Conservation (phyloP, 176 grass and related monocot genomes). For the Elaeis guineensis region DNA sequence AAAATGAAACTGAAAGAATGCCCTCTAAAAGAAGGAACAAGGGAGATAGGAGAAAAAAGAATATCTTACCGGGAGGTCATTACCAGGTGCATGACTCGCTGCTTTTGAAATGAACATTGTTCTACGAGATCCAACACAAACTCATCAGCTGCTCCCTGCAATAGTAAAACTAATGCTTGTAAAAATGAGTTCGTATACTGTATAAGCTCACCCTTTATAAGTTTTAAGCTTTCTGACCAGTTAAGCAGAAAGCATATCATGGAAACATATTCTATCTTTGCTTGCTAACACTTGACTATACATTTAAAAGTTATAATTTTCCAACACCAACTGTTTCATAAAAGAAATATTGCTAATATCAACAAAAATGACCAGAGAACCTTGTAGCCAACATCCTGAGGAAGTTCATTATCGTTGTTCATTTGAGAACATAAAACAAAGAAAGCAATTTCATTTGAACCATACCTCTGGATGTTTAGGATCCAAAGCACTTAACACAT, state of each 20-base stretch:
- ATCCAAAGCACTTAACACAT: slow-evolving; percentile 85
- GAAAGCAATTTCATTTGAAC: slow-evolving; percentile 4
- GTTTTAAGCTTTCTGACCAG: too few species aligned
- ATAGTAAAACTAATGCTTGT: neutral
- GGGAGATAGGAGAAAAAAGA: neutral
- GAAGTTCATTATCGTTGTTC: too few species aligned
- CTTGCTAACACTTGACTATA: too few species aligned
- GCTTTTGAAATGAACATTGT: slow-evolving; percentile 96
- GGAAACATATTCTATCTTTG: too few species aligned
- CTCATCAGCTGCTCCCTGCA: slow-evolving; percentile 77
- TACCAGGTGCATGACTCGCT: slow-evolving; percentile 83
- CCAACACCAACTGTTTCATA: too few species aligned
- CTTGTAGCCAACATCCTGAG: too few species aligned
- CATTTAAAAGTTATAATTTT: too few species aligned
- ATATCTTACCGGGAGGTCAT: slow-evolving; percentile 41
- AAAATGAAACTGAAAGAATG: neutral
- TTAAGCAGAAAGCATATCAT: too few species aligned
- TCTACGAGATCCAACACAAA: slow-evolving; percentile 94
- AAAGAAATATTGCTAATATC: too few species aligned
- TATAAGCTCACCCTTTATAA: too few species aligned
- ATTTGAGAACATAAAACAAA: neutral
- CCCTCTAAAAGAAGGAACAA: neutral
- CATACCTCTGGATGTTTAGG: slow-evolving; percentile 76
- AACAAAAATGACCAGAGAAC: too few species aligned
- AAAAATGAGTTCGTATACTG: too few species aligned